Percentiles rank a stretch among this genome's conserved stretches.
Conservation (phyloP, 2,329 filamentous ascomycete genomes). For the Exophiala sideris region DNA sequence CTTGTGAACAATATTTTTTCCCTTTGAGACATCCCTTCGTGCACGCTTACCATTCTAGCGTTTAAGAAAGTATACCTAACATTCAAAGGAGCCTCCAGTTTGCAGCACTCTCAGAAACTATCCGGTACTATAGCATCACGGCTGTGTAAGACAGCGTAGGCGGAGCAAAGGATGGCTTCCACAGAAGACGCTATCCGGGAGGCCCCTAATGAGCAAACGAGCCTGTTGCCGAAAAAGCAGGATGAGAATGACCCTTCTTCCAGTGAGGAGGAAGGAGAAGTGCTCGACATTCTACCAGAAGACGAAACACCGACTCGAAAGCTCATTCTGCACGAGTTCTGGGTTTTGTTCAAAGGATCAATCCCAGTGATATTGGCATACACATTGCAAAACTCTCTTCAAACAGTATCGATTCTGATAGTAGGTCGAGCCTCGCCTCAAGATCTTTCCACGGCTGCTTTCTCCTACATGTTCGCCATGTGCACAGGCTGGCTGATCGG, state of each 20-base stretch:
- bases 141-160: too few species aligned
- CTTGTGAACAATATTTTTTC: too few species aligned
- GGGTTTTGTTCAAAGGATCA: slow-evolving; percentile 65
- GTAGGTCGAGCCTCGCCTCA: slow-evolving; percentile 77
- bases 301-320: slow-evolving; percentile 33
- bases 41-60: too few species aligned
- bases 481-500: slow-evolving; percentile 83
- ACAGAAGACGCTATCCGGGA: slow-evolving; percentile 17
- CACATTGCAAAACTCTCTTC: slow-evolving; percentile 78
- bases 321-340: slow-evolving; percentile 57
- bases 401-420: slow-evolving; percentile 77
- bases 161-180: too few species aligned
- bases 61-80: too few species aligned
- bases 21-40: too few species aligned
- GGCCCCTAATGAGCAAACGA: slow-evolving; percentile 40
- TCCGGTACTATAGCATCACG: too few species aligned
- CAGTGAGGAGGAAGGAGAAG: slow-evolving; percentile 22
- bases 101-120: too few species aligned
- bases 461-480: slow-evolving; percentile 94
- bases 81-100: too few species aligned
- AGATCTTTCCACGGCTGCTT: slow-evolving; percentile 75
- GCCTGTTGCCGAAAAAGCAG: slow-evolving; percentile 39
- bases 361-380: slow-evolving; percentile 81
- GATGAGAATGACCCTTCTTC: slow-evolving; percentile 15
- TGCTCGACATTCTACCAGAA: slow-evolving; percentile 26